Percentiles rank a stretch among this genome's conserved stretches.
Evolutionary conservation across 306 rosid species (phyloP).

Genomic region (Cotoneaster glaucophyllus): DNA sequence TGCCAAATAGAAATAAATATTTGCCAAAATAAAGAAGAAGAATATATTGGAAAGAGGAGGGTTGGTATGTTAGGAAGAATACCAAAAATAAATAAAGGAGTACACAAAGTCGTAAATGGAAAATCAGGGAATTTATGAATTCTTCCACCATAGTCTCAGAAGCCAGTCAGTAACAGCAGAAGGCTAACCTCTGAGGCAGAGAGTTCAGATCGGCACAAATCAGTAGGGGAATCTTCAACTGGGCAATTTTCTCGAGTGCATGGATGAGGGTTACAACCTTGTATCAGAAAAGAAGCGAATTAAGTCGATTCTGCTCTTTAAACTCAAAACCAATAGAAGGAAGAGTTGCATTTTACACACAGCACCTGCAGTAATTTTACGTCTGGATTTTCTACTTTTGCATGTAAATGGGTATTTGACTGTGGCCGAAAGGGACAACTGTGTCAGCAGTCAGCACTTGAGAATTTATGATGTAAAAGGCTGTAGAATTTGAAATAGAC

Average conservation of each 20-base stretch:
- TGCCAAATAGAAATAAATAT: background rate
- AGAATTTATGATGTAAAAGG: background rate
- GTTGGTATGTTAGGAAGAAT: background rate
- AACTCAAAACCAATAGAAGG: background rate
- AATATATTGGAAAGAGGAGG: background rate
- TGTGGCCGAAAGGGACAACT: background rate
- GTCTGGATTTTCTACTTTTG: background rate
- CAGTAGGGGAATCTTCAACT: conserved; percentile 15
- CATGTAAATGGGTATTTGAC: conserved; percentile 38
- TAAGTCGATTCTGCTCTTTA: background rate
- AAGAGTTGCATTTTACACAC: background rate
- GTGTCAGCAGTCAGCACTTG: background rate
- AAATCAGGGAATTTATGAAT: background rate
- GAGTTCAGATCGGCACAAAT: conserved; percentile 30
- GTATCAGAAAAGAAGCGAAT: background rate
- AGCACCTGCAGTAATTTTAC: conserved; percentile 28
- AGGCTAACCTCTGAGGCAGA: conserved; percentile 20
- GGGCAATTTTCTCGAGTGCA: conserved; percentile 13
- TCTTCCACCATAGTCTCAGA: background rate
- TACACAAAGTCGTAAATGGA: background rate
- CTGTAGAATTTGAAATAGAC: background rate
- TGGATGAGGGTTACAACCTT: conserved; percentile 20
- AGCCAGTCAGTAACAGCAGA: background rate
- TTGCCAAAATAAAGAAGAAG: background rate
- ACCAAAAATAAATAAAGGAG: background rate